A percentile compares a stretch with the other conserved stretches of the same genome.
These are phyloP conservation scores for Wickerhamiella infanticola DNA, from an alignment of 1,139 yeast species.

Conservation along the genomic window DNA sequence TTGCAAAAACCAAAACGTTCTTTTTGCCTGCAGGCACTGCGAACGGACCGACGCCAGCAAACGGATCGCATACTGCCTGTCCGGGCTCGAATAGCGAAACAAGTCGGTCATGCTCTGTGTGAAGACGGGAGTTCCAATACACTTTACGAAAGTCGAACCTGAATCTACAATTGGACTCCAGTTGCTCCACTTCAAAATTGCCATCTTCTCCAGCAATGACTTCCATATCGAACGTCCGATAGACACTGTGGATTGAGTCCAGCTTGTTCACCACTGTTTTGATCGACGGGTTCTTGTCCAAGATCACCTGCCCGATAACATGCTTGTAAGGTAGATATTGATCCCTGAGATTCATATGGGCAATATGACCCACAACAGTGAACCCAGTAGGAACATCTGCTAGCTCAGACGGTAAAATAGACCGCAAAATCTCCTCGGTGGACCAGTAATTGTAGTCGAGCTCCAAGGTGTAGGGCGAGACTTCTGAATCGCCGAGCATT, in stretches of 20 bases:
- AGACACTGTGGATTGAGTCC: constrained; percentile 72
- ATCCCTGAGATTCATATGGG: constrained; percentile 74
- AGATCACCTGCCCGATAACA: constrained; percentile 75
- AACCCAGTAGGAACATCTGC: constrained; percentile 81
- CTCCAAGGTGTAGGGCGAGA: constrained; percentile 39
- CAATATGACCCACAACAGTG: constrained; percentile 90
- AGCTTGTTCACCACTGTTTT: constrained; percentile 90
- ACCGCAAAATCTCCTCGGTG: constrained; percentile 68
- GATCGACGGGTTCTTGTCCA: constrained; percentile 71
- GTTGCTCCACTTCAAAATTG: constrained; percentile 67
- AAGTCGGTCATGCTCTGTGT: constrained; percentile 82
- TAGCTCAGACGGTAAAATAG: constrained; percentile 60
- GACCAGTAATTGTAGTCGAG: constrained; percentile 74
- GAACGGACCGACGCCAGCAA: constrained; percentile 99
- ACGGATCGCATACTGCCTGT: constrained; percentile 80
- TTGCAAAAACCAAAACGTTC: constrained; percentile 71
- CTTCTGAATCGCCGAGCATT: constrained; percentile 33
- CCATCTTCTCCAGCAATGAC: constrained; percentile 65
- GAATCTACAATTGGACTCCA: constrained; percentile 76
- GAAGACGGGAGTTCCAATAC: constrained; percentile 93
- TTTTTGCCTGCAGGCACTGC: constrained; percentile 92
- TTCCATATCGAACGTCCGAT: constrained; percentile 87
- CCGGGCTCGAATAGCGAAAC: constrained; percentile 43
- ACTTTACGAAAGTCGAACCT: constrained; percentile 83
- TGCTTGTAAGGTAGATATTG: constrained; percentile 72